A percentile compares a stretch with the other conserved stretches of the same genome.
Conservation (phyloP, 2,329 filamentous ascomycete genomes). For the Alternaria novae-zelandiae region DNA sequence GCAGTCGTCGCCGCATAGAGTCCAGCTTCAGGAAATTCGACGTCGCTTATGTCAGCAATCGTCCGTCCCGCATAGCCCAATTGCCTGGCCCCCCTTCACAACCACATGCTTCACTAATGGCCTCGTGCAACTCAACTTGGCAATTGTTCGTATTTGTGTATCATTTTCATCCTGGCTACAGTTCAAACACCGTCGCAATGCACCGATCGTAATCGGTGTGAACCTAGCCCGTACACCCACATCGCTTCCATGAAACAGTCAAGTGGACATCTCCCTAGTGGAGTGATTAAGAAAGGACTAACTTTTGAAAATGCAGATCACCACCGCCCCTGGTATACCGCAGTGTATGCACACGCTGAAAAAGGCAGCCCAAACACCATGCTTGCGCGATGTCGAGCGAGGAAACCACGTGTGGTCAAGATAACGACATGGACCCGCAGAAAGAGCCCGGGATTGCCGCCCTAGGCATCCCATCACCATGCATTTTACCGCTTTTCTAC, state of each 20-base stretch:
- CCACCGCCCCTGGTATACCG: constrained; percentile 17
- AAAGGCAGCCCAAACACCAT: constrained; percentile 43
- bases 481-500: constrained; percentile 28
- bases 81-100: not conserved
- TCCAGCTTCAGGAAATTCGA: constrained; percentile 31
- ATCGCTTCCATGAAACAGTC: not conserved
- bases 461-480: constrained; percentile 15
- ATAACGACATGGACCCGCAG: constrained; percentile 7
- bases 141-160: not conserved
- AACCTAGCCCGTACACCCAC: not conserved
- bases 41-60: constrained; percentile 32
- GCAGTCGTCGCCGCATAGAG: constrained; percentile 5
- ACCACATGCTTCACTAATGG: not conserved
- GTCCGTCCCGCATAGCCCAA: not conserved
- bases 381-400: constrained; percentile 28
- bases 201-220: not conserved
- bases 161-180: not conserved
- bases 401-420: constrained; percentile 5
- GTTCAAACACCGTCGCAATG: not conserved
- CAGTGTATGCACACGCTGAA: constrained; percentile 35
- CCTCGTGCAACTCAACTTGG: not conserved
- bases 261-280: constrained; percentile 1
- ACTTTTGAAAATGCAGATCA: constrained; percentile 32
- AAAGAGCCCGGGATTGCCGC: constrained; percentile 10
- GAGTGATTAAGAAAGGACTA: constrained; percentile 16